Evolutionary conservation across 2,329 filamentous ascomycete species (phyloP).

Genomic region (Intubia oerlemansii): DNA sequence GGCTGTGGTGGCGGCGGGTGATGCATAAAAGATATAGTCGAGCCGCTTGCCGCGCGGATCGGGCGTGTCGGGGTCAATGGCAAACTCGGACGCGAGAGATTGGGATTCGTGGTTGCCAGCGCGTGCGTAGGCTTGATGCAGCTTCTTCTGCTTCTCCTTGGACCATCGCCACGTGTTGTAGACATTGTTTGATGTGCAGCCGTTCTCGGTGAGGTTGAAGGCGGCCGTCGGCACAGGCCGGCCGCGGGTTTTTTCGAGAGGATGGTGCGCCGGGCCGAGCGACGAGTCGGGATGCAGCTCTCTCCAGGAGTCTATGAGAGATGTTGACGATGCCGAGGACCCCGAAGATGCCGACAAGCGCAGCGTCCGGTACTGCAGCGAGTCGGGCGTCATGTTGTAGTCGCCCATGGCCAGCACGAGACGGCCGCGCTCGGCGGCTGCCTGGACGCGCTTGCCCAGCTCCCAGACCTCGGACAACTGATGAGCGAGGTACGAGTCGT

Average conservation of each 20-base stretch:
- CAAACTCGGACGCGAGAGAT: constrained; percentile 3
- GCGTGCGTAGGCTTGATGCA: constrained; percentile 3
- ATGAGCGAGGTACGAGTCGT: constrained; percentile 73
- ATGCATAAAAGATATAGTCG: constrained; percentile 66
- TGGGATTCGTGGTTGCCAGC: too few species aligned
- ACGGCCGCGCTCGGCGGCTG: constrained; percentile 53
- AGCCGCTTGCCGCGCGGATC: constrained; percentile 69
- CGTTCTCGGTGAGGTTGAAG: constrained; percentile 62
- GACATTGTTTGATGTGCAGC: constrained; percentile 66
- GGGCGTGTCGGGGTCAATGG: constrained; percentile 30
- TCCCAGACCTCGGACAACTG: constrained; percentile 89
- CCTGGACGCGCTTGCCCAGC: constrained; percentile 71
- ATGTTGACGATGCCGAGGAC: constrained; percentile 14
- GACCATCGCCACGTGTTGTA: constrained; percentile 90
- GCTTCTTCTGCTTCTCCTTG: constrained; percentile 10
- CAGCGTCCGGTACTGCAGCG: constrained; percentile 65
- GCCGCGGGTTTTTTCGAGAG: constrained; percentile 40
- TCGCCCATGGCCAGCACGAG: constrained; percentile 75
- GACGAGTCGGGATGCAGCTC: constrained; percentile 67
- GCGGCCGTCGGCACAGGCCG: constrained; percentile 44
- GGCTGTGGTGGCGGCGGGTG: constrained; percentile 24
- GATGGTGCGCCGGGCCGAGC: constrained; percentile 46
- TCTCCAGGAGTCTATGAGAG: constrained; percentile 73
- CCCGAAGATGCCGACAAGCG: constrained; percentile 26
- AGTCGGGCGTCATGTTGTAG: constrained; percentile 89